phyloP scores from a whole-genome alignment of 768 basidiomycete genomes.

The Mycena kentingensis region DNA sequence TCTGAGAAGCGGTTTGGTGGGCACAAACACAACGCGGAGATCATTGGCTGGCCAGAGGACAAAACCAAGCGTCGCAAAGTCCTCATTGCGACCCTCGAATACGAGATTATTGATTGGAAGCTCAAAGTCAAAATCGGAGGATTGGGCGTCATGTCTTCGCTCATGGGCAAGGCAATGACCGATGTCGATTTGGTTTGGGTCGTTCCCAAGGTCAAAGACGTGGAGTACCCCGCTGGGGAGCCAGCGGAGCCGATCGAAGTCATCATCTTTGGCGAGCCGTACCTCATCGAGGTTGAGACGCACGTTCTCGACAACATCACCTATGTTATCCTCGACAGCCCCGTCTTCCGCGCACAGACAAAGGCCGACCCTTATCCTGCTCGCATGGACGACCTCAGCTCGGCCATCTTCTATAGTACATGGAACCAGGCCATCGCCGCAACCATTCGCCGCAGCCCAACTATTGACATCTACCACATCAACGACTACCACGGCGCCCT shows the following conservation, averaged over 20 bases:
- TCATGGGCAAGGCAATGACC: conserved; percentile 98
- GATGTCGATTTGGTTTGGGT: conserved; percentile 96
- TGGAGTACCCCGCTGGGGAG: conserved; percentile 91
- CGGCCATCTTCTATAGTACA: conserved; percentile 96
- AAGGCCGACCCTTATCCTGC: conserved; percentile 95
- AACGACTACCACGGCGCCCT: conserved; percentile 96
- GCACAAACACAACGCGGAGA: conserved; percentile 61
- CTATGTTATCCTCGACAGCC: conserved; percentile 90
- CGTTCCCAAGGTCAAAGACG: conserved; percentile 90
- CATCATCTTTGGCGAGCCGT: conserved; percentile 93
- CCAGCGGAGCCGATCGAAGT: conserved; percentile 94
- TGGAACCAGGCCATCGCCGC: conserved; percentile 98
- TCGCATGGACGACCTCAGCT: conserved; percentile 95
- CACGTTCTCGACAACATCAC: conserved; percentile 95
- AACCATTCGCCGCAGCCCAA: conserved; percentile 82
- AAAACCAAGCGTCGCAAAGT: conserved; percentile 89
- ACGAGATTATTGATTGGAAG: conserved; percentile 97
- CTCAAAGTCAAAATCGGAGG: conserved; percentile 98
- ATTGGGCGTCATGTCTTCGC: conserved; percentile 94
- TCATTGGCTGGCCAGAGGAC: conserved; percentile 97
- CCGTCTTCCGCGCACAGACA: conserved; percentile 95
- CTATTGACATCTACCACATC: conserved; percentile 91
- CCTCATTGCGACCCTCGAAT: conserved; percentile 89
- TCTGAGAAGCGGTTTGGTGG: conserved; percentile 72
- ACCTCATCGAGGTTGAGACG: conserved; percentile 94